phyloP scores from a whole-genome alignment of 1,284 basidiomycete genomes.

The Cutaneotrichosporon curvatum region DNA sequence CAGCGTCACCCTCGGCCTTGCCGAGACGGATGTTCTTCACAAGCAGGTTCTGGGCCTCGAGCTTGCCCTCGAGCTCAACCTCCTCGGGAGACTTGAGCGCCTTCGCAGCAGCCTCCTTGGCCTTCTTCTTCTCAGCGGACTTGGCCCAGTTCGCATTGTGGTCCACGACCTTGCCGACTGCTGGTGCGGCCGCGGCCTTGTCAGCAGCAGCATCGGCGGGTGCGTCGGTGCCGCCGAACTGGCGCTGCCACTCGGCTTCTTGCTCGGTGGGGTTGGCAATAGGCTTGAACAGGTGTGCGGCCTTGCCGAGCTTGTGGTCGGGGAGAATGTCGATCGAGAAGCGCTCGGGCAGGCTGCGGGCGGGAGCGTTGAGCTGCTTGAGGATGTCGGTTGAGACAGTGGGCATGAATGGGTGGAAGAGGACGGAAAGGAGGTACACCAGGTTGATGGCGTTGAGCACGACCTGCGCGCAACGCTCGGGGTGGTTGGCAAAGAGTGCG shows the following conservation, averaged over 20 bases:
- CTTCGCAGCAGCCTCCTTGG: conserved; percentile 32
- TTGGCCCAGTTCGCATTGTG: conserved; percentile 29
- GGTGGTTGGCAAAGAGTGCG: conserved; percentile 71
- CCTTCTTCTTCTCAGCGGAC: conserved; percentile 29
- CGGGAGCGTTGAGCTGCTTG: conserved; percentile 81
- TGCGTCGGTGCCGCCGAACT: conserved; percentile 61
- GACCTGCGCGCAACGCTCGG: conserved; percentile 80
- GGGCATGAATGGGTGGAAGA: conserved; percentile 96
- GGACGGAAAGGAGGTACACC: conserved; percentile 79
- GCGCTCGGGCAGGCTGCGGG: conserved; percentile 63
- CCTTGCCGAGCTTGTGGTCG: conserved; percentile 78
- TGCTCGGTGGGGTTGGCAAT: conserved; percentile 68
- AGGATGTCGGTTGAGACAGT: conserved; percentile 75
- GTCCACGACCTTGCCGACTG: conserved; percentile 16
- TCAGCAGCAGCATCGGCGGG: conserved; percentile 24
- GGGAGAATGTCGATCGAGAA: conserved; percentile 73
- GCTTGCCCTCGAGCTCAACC: conserved; percentile 51
- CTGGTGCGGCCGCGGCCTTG: conserved; percentile 17
- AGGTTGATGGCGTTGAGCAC: conserved; percentile 85
- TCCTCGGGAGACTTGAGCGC: conserved; percentile 45
- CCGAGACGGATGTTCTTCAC: conserved; percentile 64
- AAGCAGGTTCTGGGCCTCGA: conserved; percentile 64
- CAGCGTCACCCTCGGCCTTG: conserved; percentile 51
- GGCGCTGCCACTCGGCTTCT: conserved; percentile 69
- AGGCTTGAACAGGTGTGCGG: conserved; percentile 85